phyloP scores from a whole-genome alignment of 441 rosid genomes.

The Melastoma candidum region DNA sequence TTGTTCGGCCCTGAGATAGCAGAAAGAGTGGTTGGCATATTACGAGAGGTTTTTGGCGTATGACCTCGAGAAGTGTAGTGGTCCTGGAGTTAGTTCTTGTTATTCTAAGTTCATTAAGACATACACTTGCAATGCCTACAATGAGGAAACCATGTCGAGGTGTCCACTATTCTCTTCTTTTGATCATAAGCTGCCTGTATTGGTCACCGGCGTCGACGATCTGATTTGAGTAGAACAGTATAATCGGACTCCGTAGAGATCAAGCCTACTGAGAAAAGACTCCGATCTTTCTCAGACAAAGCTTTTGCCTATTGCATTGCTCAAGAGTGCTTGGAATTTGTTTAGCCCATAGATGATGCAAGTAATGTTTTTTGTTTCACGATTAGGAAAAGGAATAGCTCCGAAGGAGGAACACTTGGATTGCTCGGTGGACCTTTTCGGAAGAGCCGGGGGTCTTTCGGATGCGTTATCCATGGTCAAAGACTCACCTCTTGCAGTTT shows the following conservation, averaged over 20 bases:
- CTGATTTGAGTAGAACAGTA: no score
- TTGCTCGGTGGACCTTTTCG: slow-evolving; percentile 22
- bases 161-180: no score
- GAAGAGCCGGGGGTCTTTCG: slow-evolving; percentile 14
- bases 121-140: no score
- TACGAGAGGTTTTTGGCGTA: slow-evolving; percentile 32
- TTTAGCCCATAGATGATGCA: slow-evolving; percentile 16
- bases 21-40: slow-evolving; percentile 35
- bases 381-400: slow-evolving; percentile 12
- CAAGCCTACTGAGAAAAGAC: no score
- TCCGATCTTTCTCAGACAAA: no score
- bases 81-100: no score
- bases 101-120: no score
- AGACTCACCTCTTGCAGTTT: slow-evolving; percentile 12
- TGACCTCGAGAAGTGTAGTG: slow-evolving; percentile 3
- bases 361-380: slow-evolving; percentile 17
- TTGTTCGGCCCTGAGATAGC: slow-evolving; percentile 62
- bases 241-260: no score
- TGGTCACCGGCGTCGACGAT: no score
- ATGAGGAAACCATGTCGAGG: no score
- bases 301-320: no score
- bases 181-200: no score
- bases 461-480: slow-evolving; percentile 13
- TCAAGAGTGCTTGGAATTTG: slow-evolving; percentile 1
- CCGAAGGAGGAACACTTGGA: slow-evolving; percentile 21